These are phyloP conservation scores for Rhododendron ovatum DNA, from an alignment of 148 eudicot genomes.

Conservation along the genomic window DNA sequence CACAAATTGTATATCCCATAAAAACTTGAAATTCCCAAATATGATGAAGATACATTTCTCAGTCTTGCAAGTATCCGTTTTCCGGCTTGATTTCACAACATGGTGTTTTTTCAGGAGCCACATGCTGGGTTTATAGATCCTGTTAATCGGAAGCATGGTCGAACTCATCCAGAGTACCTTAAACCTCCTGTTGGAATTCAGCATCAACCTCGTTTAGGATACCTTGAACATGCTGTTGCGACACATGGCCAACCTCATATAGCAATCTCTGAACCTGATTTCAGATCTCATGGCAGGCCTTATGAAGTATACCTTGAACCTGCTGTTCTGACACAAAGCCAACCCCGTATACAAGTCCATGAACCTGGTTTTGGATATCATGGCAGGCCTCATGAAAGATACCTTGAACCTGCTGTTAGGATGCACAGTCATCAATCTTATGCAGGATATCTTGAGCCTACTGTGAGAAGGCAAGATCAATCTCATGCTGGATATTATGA, in stretches of 20 bases:
- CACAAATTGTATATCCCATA: background rate
- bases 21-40: background rate
- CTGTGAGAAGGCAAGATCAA: slow-evolving; percentile 6
- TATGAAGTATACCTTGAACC: slow-evolving; percentile 10
- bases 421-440: background rate
- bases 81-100: background rate
- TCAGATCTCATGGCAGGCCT: background rate
- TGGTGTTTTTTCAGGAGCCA: slow-evolving; percentile 22
- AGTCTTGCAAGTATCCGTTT: background rate
- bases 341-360: slow-evolving; percentile 13
- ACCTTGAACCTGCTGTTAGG: slow-evolving; percentile 13
- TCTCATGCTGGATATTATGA: slow-evolving; percentile 12
- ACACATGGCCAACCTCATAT: slow-evolving; percentile 7
- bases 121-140: slow-evolving; percentile 29
- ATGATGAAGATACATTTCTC: background rate
- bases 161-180: slow-evolving; percentile 10
- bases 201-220: slow-evolving; percentile 13
- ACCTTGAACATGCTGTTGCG: slow-evolving; percentile 6
- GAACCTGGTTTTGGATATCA: slow-evolving; percentile 7
- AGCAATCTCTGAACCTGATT: slow-evolving; percentile 1
- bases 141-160: slow-evolving; percentile 6
- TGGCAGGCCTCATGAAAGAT: slow-evolving; percentile 8
- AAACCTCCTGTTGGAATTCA: slow-evolving; percentile 12
- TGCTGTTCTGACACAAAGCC: slow-evolving; percentile 7
- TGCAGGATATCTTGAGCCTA: slow-evolving; percentile 10